Evolutionary conservation across 1,284 basidiomycete genomes (phyloP).

Genomic region (Leccinum variabile): DNA sequence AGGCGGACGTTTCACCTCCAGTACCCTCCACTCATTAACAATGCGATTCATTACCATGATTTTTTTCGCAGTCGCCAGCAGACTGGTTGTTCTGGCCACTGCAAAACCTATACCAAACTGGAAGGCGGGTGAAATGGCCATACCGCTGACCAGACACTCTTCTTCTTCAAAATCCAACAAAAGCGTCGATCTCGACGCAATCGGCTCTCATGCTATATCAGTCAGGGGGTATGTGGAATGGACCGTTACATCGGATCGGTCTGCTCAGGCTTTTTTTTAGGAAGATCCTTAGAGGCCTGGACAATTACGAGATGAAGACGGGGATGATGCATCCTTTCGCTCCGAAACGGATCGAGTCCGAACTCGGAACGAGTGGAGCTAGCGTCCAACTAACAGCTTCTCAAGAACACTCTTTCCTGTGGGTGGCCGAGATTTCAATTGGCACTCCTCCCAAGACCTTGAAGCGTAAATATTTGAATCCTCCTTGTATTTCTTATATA

Average conservation of each 20-base stretch:
- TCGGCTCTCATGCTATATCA: neutral
- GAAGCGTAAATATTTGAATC: neutral
- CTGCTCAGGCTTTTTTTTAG: neutral
- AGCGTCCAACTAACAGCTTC: neutral
- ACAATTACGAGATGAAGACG: neutral
- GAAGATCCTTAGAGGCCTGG: neutral
- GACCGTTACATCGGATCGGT: neutral
- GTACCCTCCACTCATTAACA: no score
- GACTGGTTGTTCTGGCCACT: no score
- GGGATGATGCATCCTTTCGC: neutral
- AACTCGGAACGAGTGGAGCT: neutral
- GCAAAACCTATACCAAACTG: no score
- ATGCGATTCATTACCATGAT: no score
- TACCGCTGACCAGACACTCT: neutral
- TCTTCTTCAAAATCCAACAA: neutral
- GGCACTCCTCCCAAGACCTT: neutral
- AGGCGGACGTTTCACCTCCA: no score
- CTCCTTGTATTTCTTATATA: neutral
- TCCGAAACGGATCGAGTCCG: neutral
- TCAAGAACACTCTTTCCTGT: neutral
- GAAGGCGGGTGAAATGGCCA: no score
- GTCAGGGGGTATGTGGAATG: neutral
- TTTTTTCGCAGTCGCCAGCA: no score
- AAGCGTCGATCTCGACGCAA: neutral
- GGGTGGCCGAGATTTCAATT: neutral